Evolutionary conservation across 208 protist genomes (phyloP), one percentile per base, ranked within the genome.

Genomic region (Leishmania gerbilli): DNA sequence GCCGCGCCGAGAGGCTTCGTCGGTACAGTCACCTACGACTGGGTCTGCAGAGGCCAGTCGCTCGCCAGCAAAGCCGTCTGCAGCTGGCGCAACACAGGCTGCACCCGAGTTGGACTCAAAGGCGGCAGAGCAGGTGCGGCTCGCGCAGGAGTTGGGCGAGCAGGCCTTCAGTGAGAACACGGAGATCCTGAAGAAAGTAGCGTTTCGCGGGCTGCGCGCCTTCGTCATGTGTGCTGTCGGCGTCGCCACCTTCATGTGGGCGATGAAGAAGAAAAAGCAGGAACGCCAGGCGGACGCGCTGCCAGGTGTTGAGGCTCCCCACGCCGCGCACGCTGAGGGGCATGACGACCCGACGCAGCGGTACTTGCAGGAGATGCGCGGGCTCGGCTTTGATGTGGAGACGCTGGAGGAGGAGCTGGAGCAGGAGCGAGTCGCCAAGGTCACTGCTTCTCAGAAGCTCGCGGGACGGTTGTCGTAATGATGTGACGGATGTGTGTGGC

Each of bases 351-450:
- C 91, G 27, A 95, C 91, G 58, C 79, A 89, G 76, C 86, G 93
- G 60, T 95, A 96, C 78, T 69, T 96, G 45, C 86, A 95, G 71
- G 91, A 95, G 79, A 96, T 96, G 93, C 88, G 93, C n/a, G 83
- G 88, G 1, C 79, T 96, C 21, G 93, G 93, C 40, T 96, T 96
- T 69, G 93, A 96, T 74, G 93, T 96, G 6, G 93, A 96, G 74
- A 93, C 91, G 24, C 79, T 95, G 13, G 93, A 96, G 87, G 91
- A 93, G 78, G 91, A 95, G 79, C 80, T 96, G 74, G 86, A 87
- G 82, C 62, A 85, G 42, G 86, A 92, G 76, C 80, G 80, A 8
- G 79, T 64, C 42, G 79, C 75, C 40, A 89, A 87, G 51, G 67
- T 27, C 17, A 62, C 68, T 6, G 67, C 17, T 34, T 40, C 34